Percentiles rank a stretch among this genome's conserved stretches.
phyloP scores from a whole-genome alignment of 441 rosid genomes.

The Croton setiger region DNA sequence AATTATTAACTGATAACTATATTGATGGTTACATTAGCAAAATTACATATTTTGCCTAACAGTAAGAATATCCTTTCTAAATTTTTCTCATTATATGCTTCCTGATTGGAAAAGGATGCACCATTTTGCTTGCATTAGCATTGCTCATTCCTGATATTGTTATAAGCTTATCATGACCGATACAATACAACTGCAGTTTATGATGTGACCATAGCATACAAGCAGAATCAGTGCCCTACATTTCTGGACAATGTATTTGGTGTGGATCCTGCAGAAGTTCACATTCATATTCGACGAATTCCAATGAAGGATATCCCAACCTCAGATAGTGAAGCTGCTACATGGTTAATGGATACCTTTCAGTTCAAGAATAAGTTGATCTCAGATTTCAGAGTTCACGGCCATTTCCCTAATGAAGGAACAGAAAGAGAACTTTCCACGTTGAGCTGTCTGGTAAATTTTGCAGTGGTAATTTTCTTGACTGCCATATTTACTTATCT shows the following conservation, averaged over 20 bases:
- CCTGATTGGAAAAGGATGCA: too few species aligned
- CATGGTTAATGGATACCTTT: slow-evolving; percentile 72
- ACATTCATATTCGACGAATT: slow-evolving; percentile 68
- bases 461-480: slow-evolving; percentile 45
- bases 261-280: slow-evolving; percentile 88
- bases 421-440: slow-evolving; percentile 63
- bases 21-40: too few species aligned
- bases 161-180: not conserved
- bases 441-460: slow-evolving; percentile 52
- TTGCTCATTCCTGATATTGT: not conserved
- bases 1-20: not conserved
- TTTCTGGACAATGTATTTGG: slow-evolving; percentile 91
- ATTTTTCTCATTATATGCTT: not conserved
- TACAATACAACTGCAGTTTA: slow-evolving; percentile 55
- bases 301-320: slow-evolving; percentile 49
- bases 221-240: slow-evolving; percentile 58
- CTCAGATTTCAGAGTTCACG: slow-evolving; percentile 55
- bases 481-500: slow-evolving; percentile 61
- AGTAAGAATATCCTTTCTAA: not conserved
- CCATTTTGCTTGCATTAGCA: too few species aligned
- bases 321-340: slow-evolving; percentile 47
- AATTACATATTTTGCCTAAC: not conserved
- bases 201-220: slow-evolving; percentile 87
- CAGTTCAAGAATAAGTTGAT: slow-evolving; percentile 66
- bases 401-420: slow-evolving; percentile 61